Evolutionary conservation across 768 basidiomycete species (phyloP), one percentile per base, ranked within the genome.

Genomic region (Serendipita indica): DNA sequence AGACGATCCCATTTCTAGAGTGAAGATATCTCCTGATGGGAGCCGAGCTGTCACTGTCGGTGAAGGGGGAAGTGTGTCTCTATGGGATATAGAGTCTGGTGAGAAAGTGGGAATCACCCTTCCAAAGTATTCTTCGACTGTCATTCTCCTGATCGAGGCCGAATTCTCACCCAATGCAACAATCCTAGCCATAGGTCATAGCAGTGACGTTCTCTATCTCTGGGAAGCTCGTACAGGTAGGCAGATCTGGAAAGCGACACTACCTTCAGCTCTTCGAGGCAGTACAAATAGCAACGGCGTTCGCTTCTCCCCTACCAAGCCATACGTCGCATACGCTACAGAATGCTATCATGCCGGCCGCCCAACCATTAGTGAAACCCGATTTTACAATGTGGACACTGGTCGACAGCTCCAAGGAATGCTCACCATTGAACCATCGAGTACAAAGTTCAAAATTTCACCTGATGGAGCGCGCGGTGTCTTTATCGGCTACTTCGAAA

Each of bases 1-100:
- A 7, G n/a, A 6, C 7, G n/a, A n/a, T 43, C 41, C 18, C n/a
- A 43, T 43, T 43, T n/a, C 18, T 18, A n/a, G 27, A 43, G 41
- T 43, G 18, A 25, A n/a, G n/a, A 18, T 43, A 18, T n/a, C 41
- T n/a, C n/a, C 27, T 7, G 27, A 43, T n/a, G 18, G 5, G 18
- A 43, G 18, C 5, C 41, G 41, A 43, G 41, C 27, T 7, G 41
- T 43, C 7, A 18, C 41, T 43, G 27, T 7, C 18, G 41, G n/a
- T 25, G 27, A 7, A 25, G 41, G 27, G 7, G 27, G 27, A 7
- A 43, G 18, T 18, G 18, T 43, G 7, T 7, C 18, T n/a, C n/a
- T 43, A 5, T 43, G 41, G 41, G 41, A 43, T n/a, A n/a, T 43
- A n/a, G 41, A 43, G n/a, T 43, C 41, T n/a, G 41, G 41, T 43